A percentile compares a stretch with the other conserved stretches of the same genome.
These are phyloP conservation scores for Ceratobasidium sp. DNA, from an alignment of 1,284 basidiomycete genomes.

Conservation along the genomic window DNA sequence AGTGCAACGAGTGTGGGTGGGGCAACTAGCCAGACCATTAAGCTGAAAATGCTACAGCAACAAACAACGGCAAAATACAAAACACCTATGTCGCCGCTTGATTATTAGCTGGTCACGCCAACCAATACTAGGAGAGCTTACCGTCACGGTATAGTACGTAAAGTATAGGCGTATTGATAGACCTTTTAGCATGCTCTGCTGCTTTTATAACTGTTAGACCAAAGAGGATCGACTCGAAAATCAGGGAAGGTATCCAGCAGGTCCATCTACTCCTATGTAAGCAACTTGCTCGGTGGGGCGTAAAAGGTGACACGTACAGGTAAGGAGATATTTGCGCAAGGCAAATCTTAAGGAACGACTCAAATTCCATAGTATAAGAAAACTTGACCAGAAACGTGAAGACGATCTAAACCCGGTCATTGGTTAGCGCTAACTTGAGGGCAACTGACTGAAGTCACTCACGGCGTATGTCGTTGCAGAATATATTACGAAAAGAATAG, in stretches of 20 bases:
- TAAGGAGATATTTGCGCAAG: conserved; percentile 22
- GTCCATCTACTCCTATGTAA: conserved; percentile 14
- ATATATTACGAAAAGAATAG: conserved; percentile 1
- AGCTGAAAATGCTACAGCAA: conserved; percentile 24
- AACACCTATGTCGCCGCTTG: conserved; percentile 42
- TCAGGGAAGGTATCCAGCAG: conserved; percentile 43
- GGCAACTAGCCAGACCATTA: conserved; percentile 24
- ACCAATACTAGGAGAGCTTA: conserved; percentile 1
- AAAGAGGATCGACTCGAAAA: conserved; percentile 45
- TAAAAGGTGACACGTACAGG: not conserved
- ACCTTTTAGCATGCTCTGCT: conserved; percentile 19
- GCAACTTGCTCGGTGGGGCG: not conserved
- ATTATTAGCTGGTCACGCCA: not conserved
- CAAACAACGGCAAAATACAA: conserved; percentile 45
- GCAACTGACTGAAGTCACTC: not conserved
- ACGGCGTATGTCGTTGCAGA: not conserved
- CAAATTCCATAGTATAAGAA: conserved; percentile 15
- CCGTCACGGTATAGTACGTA: conserved; percentile 47
- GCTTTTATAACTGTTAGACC: conserved; percentile 41
- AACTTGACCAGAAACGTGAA: conserved; percentile 20
- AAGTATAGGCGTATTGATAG: conserved; percentile 38
- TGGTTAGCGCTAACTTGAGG: not conserved
- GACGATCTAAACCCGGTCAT: not conserved
- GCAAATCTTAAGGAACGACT: conserved; percentile 9
- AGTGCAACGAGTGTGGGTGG: conserved; percentile 29